Conservation (phyloP, 2,329 filamentous ascomycete species). For the Rasamsonia emersonii region DNA sequence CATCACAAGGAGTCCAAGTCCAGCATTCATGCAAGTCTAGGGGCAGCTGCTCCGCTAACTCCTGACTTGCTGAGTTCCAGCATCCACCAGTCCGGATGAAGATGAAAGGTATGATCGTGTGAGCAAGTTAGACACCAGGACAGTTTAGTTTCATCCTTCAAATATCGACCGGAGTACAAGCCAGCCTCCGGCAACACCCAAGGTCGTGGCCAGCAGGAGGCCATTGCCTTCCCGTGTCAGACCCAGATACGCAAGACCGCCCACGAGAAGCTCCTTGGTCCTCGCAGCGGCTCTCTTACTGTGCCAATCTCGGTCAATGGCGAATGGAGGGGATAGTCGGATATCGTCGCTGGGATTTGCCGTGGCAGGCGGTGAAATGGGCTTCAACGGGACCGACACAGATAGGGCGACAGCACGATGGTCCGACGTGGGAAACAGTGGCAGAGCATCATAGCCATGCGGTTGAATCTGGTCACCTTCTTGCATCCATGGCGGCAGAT, state of each 20-base stretch:
- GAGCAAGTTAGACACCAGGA: too few species aligned
- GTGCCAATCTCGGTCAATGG: conserved; percentile 50
- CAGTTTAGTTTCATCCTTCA: conserved; percentile 11
- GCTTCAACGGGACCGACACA: conserved; percentile 53
- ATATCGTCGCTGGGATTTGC: conserved; percentile 25
- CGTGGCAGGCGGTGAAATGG: conserved; percentile 26
- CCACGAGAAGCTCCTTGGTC: conserved; percentile 51
- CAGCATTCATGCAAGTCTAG: too few species aligned
- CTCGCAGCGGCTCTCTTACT: conserved; percentile 45
- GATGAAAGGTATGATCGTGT: too few species aligned
- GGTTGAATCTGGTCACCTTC: conserved; percentile 39
- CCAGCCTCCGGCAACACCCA: conserved; percentile 34
- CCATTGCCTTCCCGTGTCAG: conserved; percentile 40
- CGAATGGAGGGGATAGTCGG: conserved; percentile 45
- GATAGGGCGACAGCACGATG: conserved; percentile 76
- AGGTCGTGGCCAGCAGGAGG: conserved; percentile 28
- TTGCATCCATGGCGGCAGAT: conserved; percentile 47
- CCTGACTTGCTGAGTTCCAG: too few species aligned
- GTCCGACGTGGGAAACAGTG: conserved; percentile 73
- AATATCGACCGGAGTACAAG: conserved; percentile 31
- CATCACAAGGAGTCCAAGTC: too few species aligned
- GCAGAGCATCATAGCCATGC: conserved; percentile 62
- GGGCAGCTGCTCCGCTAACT: too few species aligned
- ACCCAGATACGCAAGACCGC: conserved; percentile 47
- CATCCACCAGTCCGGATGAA: too few species aligned